Base-by-base conservation (phyloP, 2,329 filamentous ascomycete species). In the Bipolaris sorokiniana region DNA sequence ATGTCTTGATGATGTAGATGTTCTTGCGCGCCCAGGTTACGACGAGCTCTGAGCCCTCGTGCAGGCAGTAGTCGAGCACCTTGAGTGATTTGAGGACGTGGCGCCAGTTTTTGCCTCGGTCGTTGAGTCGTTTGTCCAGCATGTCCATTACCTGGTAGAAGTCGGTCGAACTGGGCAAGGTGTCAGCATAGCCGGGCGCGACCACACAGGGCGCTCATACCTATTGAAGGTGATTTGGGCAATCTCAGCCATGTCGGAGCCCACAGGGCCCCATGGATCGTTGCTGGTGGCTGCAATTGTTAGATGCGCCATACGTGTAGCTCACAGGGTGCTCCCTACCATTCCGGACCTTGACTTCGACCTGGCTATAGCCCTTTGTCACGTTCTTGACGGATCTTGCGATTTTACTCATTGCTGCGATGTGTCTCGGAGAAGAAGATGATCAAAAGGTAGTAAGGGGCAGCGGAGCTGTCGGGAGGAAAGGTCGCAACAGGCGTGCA, bases 71-170 rank as follows among this genome's bases (percentile, higher is more conserved):
- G 78, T 99, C 95, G 56, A 98, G 85, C 51, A 99, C 95, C 77
- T 99, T 99, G 67, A 99, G 83, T 40, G 95, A 96, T 80, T 99
- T 99, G 58, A 99, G 82, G 11, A 99, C 95, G 76, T 99, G 95
- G 70, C 95, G 89, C 95, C 95, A 99, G 77, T 99, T 99, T 84
- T 98, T 99, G 74, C 95, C 95, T 79, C 99, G 98, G 79, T 99
- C 95, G 72, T 99, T 99, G 72, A 99, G 82, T 67, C 95, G 90
- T 83, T 98, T 98, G 80, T 99, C 95, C 66, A 99, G 84, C 92
- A 99, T 99, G 77, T 99, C 95, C 89, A 99, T 97, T 71, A 99
- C 97, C 77, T 99, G 94, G 81, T 97, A 97, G 81, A 99, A 99
- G 77, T 98, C 95, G 78, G 90, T 94, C 34, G 92, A 93, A 74